phyloP scores from a whole-genome alignment of 2,329 filamentous ascomycete species.

The Tolypocladium pustulatum region DNA sequence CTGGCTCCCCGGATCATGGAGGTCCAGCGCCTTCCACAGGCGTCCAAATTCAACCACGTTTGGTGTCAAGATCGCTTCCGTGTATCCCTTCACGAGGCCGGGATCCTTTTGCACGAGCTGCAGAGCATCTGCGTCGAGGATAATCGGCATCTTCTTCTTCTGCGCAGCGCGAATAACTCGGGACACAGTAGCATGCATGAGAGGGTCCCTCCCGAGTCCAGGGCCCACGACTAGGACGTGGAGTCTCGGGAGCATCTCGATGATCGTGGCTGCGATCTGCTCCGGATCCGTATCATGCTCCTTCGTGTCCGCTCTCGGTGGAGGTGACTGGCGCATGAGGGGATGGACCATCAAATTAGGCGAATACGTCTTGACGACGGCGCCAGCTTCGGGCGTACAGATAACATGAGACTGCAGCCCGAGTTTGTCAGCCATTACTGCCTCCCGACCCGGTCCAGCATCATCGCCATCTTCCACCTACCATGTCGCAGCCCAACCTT shows the following conservation, averaged over 20 bases:
- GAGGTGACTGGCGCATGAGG: conserved; percentile 67
- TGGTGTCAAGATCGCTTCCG: conserved; percentile 78
- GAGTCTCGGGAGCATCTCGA: conserved; percentile 72
- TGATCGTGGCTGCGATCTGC: conserved; percentile 55
- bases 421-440: background rate
- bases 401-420: conserved; percentile 74
- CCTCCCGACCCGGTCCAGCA: background rate
- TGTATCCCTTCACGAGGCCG: conserved; percentile 69
- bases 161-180: conserved; percentile 71
- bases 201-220: conserved; percentile 75
- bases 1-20: conserved; percentile 38
- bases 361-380: conserved; percentile 94
- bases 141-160: conserved; percentile 62
- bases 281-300: conserved; percentile 42
- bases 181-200: conserved; percentile 82
- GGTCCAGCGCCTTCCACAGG: conserved; percentile 62
- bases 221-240: conserved; percentile 92
- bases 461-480: conserved; percentile 46
- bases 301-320: conserved; percentile 15
- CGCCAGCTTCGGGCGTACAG: conserved; percentile 77
- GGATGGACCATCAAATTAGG: conserved; percentile 98
- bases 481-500: conserved; percentile 81
- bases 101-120: conserved; percentile 67
- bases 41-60: conserved; percentile 90
- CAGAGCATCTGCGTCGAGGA: conserved; percentile 86